These are phyloP conservation scores for Corylus avellana DNA, from an alignment of 306 rosid species.

Conservation along the genomic window DNA sequence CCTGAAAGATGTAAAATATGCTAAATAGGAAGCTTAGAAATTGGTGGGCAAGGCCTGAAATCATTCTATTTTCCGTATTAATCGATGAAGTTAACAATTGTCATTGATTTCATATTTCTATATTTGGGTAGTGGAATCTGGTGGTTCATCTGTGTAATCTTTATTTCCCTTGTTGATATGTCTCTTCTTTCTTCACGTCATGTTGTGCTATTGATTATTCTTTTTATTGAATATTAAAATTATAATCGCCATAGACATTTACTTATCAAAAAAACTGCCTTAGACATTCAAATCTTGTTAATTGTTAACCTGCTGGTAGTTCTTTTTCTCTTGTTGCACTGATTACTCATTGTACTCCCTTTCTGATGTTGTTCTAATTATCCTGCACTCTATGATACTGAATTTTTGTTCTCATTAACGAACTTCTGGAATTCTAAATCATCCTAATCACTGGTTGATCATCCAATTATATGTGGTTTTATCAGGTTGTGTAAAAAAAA, in stretches of 20 bases:
- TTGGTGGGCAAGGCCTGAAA: background rate
- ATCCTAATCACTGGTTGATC: background rate
- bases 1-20: too few relatives aligned
- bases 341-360: too few relatives aligned
- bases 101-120: background rate
- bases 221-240: too few relatives aligned
- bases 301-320: background rate
- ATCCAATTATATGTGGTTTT: slow-evolving; percentile 5
- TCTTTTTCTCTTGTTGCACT: too few relatives aligned
- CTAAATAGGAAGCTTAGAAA: background rate
- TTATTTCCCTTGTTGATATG: too few relatives aligned
- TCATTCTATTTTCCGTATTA: background rate
- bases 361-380: too few relatives aligned
- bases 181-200: background rate
- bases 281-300: background rate
- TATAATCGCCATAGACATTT: too few relatives aligned
- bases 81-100: background rate
- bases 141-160: background rate
- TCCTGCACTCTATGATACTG: too few relatives aligned
- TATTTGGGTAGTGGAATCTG: background rate
- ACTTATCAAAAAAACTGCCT: too few relatives aligned
- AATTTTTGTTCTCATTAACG: too few relatives aligned
- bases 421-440: background rate
- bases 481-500: background rate
- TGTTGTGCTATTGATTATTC: background rate